phyloP scores from a whole-genome alignment of 192 early-diverging fungal species.

The Backusella westeae region DNA sequence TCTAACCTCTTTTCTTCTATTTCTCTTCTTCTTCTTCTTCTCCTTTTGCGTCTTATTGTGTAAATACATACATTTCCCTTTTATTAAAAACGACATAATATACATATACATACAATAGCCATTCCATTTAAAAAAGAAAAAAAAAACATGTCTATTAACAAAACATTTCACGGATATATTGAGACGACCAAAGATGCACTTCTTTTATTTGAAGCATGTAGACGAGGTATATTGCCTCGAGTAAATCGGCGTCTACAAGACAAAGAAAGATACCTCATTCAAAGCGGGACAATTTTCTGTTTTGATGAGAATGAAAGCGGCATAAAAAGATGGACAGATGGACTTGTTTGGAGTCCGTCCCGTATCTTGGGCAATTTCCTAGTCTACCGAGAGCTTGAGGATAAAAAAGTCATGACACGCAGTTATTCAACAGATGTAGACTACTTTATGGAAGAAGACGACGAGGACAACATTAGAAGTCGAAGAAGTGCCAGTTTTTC shows the following conservation, averaged over 20 bases:
- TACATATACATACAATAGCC: background rate
- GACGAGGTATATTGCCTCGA: constrained; percentile 59
- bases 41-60: background rate
- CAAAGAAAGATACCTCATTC: constrained; percentile 64
- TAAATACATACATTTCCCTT: background rate
- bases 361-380: constrained; percentile 79
- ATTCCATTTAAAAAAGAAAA: background rate
- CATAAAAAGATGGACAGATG: constrained; percentile 89
- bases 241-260: constrained; percentile 69
- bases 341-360: constrained; percentile 78
- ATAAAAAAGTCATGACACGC: constrained; percentile 3
- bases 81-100: background rate
- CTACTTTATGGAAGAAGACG: background rate
- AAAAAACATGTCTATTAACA: constrained; percentile 39
- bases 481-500: background rate
- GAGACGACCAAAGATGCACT: constrained; percentile 75
- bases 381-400: constrained; percentile 72
- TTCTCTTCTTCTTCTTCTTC: background rate
- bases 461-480: background rate
- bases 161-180: constrained; percentile 61
- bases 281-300: constrained; percentile 74
- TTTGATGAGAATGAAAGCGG: constrained; percentile 81
- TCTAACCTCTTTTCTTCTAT: background rate
- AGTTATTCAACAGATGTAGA: constrained; percentile 10
- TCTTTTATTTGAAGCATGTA: constrained; percentile 77